Base-by-base conservation (phyloP, 2,329 filamentous ascomycete species). In the Botrytis deweyae region DNA sequence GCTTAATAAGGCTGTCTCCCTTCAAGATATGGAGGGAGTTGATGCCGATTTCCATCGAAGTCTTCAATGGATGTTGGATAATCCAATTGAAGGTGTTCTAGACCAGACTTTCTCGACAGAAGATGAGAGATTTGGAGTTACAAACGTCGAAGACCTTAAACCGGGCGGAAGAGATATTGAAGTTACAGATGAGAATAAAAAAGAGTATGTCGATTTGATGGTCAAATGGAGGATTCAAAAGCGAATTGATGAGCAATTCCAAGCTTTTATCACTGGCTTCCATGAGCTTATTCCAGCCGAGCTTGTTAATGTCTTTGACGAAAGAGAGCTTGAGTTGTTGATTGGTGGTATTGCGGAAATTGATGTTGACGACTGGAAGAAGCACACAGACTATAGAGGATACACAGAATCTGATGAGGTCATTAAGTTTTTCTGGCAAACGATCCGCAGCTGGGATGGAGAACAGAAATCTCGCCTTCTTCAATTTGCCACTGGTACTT, bases 341-440 rank as follows among this genome's bases (percentile, higher is more conserved):
- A 98, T 99, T 81, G 96, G 96, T 78, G 96, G 96, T 88, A 99
- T 99, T 79, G 96, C 96, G n/a, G 96, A 99, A 84, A 99, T 99
- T 78, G 96, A 99, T 81, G 95, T 99, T 25, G 96, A 99, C 75
- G 96, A 99, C 84, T 99, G 96, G 96, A 98, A 99, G 92, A 99
- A 99, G 87, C 96, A 99, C 85, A 99, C 96, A 65, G 96, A 99
- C 82, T 99, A 99, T 84, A 92, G 96, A 79, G 96, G 96, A 72
- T 99, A 99, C 87, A 98, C 97, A 16, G 96, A 99, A 84, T 94
- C 91, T 73, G 96, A 99, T 80, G 94, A 98, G 81, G 96, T 99
- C 40, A 96, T 99, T 78, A 93, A 97, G 83, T 95, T 97, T 86
- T 99, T 99, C 88, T 99, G 96, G 96, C 95, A 97, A 87, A 95